Base-by-base conservation (phyloP, 495 filamentous ascomycete species). In the Xylaria flabelliformis region DNA sequence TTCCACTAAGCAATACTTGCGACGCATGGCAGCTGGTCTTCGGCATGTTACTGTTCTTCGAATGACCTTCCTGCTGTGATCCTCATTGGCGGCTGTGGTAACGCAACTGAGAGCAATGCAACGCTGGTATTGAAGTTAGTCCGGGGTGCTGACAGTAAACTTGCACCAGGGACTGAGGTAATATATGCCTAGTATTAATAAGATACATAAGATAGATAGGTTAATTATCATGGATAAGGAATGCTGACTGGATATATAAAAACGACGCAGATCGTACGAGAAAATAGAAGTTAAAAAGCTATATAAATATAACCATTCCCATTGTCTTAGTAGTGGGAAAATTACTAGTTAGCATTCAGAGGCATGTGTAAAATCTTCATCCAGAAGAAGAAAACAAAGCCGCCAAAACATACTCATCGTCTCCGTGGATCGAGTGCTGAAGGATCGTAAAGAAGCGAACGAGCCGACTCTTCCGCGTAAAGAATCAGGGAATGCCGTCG, bases 1-100 rank as follows among this genome's bases (percentile, higher is more conserved):
- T 69, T 69, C 53, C 51, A 59, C 53, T 61, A 58, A 61, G 51
- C 39, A 61, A 24, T 58, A 56, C 65, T 42, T 7, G 46, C 21
- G 32, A 67, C 65, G 50, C 46, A 53, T 21, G n/a, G 44, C 9
- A 39, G 48, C 64, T n/a, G 36, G 36, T 21, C 66, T 69, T 41
- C 32, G 21, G 8, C 67, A 46, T 53, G 17, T 48, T 42, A 46
- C 67, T 51, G 13, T 41, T 13, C 64, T 41, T 67, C 46, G 26
- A 46, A 53, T 53, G 64, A 41, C 64, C 39, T 26, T 24, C 46
- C 34, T 41, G 15, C 44, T 44, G 36, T 67, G 32, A 44, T 67
- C 58, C 42, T 48, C 19, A 62, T 70, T 53, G 68, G 65, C 12
- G 32, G 10, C 48, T 26, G 46, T 55, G 48, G 34, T 42, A 56